Evolutionary conservation across 768 basidiomycete species (phyloP), one percentile per base, ranked within the genome.

Genomic region (Podaxis carcinomalis): DNA sequence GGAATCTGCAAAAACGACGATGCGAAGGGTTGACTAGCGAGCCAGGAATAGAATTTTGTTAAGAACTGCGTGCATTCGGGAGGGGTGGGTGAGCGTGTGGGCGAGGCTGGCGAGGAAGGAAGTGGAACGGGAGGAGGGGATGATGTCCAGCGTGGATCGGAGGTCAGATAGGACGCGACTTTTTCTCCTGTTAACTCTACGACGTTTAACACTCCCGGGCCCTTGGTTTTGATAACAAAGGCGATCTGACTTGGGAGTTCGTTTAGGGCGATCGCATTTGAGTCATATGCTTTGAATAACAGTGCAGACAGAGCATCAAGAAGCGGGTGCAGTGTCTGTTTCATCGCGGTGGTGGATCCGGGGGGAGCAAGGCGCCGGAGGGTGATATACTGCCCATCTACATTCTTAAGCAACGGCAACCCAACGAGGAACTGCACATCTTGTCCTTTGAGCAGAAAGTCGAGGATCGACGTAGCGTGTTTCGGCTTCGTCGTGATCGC

Each of bases 331-430:
- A 57, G 53, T 1, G 19, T 61, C 19, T 61, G 42, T 39, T 4
- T 42, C 35, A 25, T 54, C 5, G 11, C 53, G 50, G 13, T 37
- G 23, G 35, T 32, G 40, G 57, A 32, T 32, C 32, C 32, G 10
- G 28, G 28, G 19, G 19, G 27, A 2, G n/a, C 47, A 14, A 59
- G 46, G 40, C 35, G 44, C n/a, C 27, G 61, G 13, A 77, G 68
- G 5, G 74, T 62, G 14, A 74, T 53, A 13, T 47, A 56, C 7
- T 62, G 55, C 4, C 69, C 72, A 7, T 66, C 68, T 0, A 73
- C 64, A 1, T 73, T 61, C 1, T 72, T 72, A n/a, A 81, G 49
- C n/a, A 82, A 54, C 0, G 78, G 79, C 1, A 82, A 65, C 1
- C 71, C 74, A 19, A 74, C 61, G 4, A 82, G 49, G 53, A 77